A percentile compares a stretch with the other conserved stretches of the same genome.
Evolutionary conservation across 345 rosid species (phyloP).

Genomic region (Eucalyptus coolabah): DNA sequence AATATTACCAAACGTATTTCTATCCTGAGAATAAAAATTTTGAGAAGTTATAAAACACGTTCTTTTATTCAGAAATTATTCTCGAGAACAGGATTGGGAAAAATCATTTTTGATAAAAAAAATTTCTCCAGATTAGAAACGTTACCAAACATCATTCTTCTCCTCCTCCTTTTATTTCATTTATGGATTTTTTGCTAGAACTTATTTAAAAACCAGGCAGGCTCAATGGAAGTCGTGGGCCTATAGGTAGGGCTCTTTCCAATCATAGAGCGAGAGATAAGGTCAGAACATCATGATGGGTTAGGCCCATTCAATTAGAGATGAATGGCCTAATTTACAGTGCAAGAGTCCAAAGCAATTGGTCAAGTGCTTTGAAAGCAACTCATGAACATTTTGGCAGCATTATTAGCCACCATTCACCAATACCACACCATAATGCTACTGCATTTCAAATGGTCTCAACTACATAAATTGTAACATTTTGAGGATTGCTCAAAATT

Average conservation of each 20-base stretch:
- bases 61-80: too few species aligned
- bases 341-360: neutral
- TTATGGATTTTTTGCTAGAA: neutral
- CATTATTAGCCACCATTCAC: neutral
- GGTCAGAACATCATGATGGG: neutral
- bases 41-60: fast-evolving
- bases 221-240: neutral
- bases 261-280: neutral
- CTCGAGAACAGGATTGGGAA: fast-evolving
- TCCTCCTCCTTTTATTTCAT: neutral
- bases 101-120: too few species aligned
- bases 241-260: neutral
- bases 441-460: neutral
- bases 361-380: neutral
- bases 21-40: fast-evolving
- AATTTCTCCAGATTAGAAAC: fast-evolving
- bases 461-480: neutral
- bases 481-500: neutral
- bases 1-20: too few species aligned
- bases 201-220: neutral
- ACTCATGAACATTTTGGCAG: neutral
- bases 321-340: neutral
- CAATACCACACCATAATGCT: neutral
- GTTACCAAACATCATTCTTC: neutral
- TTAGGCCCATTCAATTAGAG: neutral